Evolutionary conservation across 2,329 filamentous ascomycete species (phyloP).

Genomic region (Trichoderma citrinoviride): DNA sequence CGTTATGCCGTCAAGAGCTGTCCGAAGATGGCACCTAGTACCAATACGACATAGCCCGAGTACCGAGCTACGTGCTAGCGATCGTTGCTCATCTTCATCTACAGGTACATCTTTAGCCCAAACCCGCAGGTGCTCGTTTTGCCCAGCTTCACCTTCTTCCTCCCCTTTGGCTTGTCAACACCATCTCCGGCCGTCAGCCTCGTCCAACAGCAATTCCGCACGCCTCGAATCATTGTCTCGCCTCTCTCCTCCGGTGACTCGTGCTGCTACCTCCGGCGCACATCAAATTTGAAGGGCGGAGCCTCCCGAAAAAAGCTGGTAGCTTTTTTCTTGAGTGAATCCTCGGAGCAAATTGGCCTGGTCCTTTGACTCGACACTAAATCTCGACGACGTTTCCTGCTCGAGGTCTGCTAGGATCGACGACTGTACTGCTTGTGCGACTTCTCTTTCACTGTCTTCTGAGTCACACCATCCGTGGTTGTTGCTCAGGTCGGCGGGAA

Average conservation of each 20-base stretch:
- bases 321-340: background rate
- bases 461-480: background rate
- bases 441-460: no score
- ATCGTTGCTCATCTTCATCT: background rate
- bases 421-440: background rate
- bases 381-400: background rate
- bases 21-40: background rate
- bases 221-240: background rate
- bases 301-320: background rate
- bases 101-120: background rate
- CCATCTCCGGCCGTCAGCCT: background rate
- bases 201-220: background rate
- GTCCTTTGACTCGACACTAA: background rate
- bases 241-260: background rate
- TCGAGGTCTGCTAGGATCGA: background rate
- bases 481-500: background rate
- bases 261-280: slow-evolving; percentile 9
- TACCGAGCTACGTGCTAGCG: no score
- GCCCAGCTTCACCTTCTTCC: background rate
- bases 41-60: background rate
- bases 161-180: background rate
- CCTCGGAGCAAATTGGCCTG: background rate
- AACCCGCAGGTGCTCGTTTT: background rate
- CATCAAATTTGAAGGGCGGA: background rate
- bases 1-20: background rate